Conservation (phyloP, 2,329 filamentous ascomycete genomes). For the Epichloe typhina region DNA sequence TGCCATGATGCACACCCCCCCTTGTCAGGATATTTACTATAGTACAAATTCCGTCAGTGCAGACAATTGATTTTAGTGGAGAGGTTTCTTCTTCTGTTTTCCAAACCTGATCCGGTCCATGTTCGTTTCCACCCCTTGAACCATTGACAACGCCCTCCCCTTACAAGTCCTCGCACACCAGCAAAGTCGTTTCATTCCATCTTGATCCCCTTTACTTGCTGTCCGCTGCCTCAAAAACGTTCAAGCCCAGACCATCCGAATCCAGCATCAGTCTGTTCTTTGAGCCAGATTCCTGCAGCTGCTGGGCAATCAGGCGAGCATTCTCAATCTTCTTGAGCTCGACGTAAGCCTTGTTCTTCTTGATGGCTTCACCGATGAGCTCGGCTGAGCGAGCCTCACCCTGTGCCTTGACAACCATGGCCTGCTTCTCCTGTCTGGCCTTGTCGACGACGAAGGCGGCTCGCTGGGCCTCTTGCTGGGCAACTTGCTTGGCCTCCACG, state of each 20-base stretch:
- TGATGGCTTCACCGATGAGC: conserved; percentile 97
- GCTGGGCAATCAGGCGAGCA: conserved; percentile 72
- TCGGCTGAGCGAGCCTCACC: conserved; percentile 97
- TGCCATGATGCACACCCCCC: not conserved
- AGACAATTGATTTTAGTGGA: conserved; percentile 4
- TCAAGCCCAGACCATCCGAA: conserved; percentile 77
- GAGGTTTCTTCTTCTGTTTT: not conserved
- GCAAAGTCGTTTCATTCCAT: not conserved
- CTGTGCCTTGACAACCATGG: conserved; percentile 94
- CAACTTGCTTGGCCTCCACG: conserved; percentile 62
- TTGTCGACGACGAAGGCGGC: conserved; percentile 98
- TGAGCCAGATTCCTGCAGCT: conserved; percentile 73
- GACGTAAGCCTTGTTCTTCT: conserved; percentile 95
- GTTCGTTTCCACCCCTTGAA: not conserved
- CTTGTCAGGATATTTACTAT: not conserved
- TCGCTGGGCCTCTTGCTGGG: conserved; percentile 87
- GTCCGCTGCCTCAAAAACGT: conserved; percentile 51
- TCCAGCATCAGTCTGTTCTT: conserved; percentile 93
- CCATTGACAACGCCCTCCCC: not conserved
- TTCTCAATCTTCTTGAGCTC: conserved; percentile 98
- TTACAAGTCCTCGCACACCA: too few relatives aligned
- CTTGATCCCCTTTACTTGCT: conserved; percentile 24
- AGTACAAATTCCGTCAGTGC: conserved; percentile 2
- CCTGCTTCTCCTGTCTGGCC: conserved; percentile 97
- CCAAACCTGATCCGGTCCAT: not conserved